Evolutionary conservation across 1,139 yeast genomes (phyloP), one percentile per base, ranked within the genome.

Genomic region (Trichomonascaceae sp.): DNA sequence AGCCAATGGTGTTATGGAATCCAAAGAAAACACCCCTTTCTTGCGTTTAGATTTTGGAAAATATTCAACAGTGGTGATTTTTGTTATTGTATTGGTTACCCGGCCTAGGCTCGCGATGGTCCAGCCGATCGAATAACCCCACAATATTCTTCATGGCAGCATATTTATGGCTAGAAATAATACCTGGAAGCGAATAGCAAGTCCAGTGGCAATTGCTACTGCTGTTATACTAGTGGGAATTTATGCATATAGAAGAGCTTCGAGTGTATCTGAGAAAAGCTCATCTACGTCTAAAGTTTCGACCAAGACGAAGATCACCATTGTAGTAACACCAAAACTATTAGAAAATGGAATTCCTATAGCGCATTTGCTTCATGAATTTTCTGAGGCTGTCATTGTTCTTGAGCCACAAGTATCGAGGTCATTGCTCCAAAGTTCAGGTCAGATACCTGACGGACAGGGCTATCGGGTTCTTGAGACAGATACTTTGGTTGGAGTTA

Each of bases 401-500:
- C 58, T 65, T 30, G 53, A 61, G 18, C 69, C 66, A 2, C 63
- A 58, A 22, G 60, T 61, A 1, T 55, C 63, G 17, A 55, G 54
- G 30, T 52, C 54, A 5, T 44, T 55, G 15, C 54, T 53, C n/a
- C 60, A 56, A 49, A 57, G 61, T 13, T 45, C 53, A 5, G 57
- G 61, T 20, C 66, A 63, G 53, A 53, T 64, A 32, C 57, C 63
- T 1, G 20, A 48, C 2, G 57, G 56, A 9, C 58, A 61, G 30
- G 55, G 55, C 22, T 63, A 60, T 52, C 59, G 65, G 43, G 60
- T 68, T 45, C 64, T 68, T 27, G 64, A 66, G 17, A 66, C 70
- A 38, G 69, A 67, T 49, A 66, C 70, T 6, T 61, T 59, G 27
- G 55, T 60, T 19, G 71, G 71, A 12, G 59, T 66, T 50, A 55